phyloP scores from a whole-genome alignment of 495 filamentous ascomycete genomes.

The Lophium mytilinum region DNA sequence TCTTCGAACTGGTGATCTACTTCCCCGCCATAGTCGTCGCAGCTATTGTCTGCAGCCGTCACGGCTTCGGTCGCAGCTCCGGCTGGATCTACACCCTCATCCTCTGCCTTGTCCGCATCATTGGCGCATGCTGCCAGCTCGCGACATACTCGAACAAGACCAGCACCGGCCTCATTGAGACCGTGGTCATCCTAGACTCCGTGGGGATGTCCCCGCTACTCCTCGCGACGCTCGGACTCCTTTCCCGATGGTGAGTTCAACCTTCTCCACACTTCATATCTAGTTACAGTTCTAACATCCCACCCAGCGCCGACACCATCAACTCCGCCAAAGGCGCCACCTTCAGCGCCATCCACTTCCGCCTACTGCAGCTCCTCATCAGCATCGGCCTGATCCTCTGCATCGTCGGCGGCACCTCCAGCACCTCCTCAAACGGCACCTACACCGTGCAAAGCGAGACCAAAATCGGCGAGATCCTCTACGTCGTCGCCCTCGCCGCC shows the following conservation, averaged over 20 bases:
- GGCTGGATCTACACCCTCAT: constrained; percentile 28
- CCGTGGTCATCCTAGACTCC: constrained; percentile 24
- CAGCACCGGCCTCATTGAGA: constrained; percentile 12
- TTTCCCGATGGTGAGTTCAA: constrained; percentile 20
- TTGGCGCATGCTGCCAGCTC: constrained; percentile 19
- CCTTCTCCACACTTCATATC: no score
- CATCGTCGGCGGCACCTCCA: constrained; percentile 18
- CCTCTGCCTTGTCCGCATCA: constrained; percentile 21
- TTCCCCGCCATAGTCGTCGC: constrained; percentile 4
- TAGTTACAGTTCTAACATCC: no score
- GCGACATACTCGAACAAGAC: background rate
- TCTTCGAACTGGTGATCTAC: constrained; percentile 12
- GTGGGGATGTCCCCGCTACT: constrained; percentile 26
- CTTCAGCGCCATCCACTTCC: constrained; percentile 16
- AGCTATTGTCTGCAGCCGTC: constrained; percentile 16
- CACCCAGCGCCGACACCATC: constrained; percentile 5
- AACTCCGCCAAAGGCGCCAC: background rate
- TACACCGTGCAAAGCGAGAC: background rate
- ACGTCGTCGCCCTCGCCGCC: constrained; percentile 14
- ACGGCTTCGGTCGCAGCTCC: constrained; percentile 20
- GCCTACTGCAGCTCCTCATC: constrained; percentile 19
- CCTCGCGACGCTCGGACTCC: constrained; percentile 20
- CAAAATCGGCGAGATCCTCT: constrained; percentile 18
- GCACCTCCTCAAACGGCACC: background rate
- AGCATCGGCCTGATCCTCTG: constrained; percentile 23